Evolutionary conservation across 768 basidiomycete genomes (phyloP).

Genomic region (Boletus sp.): DNA sequence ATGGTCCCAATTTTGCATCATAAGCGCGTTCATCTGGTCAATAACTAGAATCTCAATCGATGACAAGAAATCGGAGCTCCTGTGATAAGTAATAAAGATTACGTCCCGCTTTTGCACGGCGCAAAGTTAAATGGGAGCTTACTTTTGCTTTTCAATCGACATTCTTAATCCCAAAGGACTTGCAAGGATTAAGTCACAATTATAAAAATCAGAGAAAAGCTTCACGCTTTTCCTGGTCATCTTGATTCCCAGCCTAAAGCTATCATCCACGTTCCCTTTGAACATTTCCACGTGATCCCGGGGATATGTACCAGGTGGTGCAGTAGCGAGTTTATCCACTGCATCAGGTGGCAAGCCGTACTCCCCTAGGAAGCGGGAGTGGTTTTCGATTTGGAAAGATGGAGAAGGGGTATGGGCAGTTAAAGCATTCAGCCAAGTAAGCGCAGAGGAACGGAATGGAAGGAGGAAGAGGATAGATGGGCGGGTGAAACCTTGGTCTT

Average conservation of each 20-base stretch:
- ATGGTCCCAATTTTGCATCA: constrained; percentile 99
- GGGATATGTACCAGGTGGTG: constrained; percentile 76
- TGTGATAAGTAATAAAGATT: constrained; percentile 27
- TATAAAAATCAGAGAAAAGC: constrained; percentile 87
- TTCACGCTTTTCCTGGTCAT: constrained; percentile 90
- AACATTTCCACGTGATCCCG: constrained; percentile 90
- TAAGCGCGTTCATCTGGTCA: constrained; percentile 88
- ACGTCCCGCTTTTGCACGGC: background rate
- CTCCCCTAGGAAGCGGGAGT: constrained; percentile 74
- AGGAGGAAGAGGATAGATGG: constrained; percentile 90
- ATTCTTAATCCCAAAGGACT: constrained; percentile 90
- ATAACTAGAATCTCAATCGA: constrained; percentile 90
- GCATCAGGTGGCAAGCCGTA: constrained; percentile 79
- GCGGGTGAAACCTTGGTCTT: constrained; percentile 97
- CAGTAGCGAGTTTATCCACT: constrained; percentile 73
- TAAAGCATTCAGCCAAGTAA: constrained; percentile 78
- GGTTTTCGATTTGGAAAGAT: constrained; percentile 84
- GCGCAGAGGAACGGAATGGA: constrained; percentile 88
- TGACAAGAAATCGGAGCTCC: constrained; percentile 86
- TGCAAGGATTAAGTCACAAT: constrained; percentile 87
- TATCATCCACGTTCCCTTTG: constrained; percentile 96
- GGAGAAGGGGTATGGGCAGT: constrained; percentile 70
- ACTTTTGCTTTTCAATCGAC: constrained; percentile 95
- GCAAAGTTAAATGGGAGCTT: constrained; percentile 25
- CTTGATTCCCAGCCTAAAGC: constrained; percentile 89